Conservation (phyloP, 192 early-diverging fungal species). For the Spizellomyces punctatus region DNA sequence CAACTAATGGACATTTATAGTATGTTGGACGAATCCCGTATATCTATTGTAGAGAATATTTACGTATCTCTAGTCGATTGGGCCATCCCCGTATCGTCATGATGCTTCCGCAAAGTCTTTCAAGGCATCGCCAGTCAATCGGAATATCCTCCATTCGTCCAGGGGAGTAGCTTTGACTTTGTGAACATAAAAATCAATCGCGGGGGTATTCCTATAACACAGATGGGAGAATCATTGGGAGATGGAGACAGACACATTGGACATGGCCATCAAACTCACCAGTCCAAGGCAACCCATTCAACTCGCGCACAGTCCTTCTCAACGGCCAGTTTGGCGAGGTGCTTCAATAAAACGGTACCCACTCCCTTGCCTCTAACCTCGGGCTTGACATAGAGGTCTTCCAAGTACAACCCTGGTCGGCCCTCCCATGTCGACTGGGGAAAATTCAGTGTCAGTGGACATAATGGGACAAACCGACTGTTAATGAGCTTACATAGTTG, state of each 20-base stretch:
- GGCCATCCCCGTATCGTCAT: too few relatives aligned
- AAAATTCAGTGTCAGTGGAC: background rate
- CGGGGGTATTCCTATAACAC: constrained; percentile 64
- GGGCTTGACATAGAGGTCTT: constrained; percentile 75
- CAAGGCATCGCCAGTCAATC: constrained; percentile 64
- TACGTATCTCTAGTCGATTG: too few relatives aligned
- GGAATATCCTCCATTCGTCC: constrained; percentile 77
- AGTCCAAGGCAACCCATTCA: constrained; percentile 86
- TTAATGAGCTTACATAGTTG: constrained; percentile 60
- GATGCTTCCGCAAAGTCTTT: constrained; percentile 46
- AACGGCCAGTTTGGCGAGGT: constrained; percentile 67
- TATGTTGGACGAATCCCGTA: too few relatives aligned
- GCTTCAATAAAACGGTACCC: constrained; percentile 66
- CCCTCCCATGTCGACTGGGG: constrained; percentile 45
- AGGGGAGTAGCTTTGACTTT: constrained; percentile 67
- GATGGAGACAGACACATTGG: background rate
- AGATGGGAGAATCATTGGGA: background rate
- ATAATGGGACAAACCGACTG: constrained; percentile 4
- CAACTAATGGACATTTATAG: too few relatives aligned
- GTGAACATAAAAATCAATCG: constrained; percentile 72
- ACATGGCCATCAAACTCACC: constrained; percentile 29
- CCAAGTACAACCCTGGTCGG: constrained; percentile 79
- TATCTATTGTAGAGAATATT: too few relatives aligned
- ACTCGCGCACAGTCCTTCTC: constrained; percentile 71
- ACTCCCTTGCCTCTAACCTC: constrained; percentile 68